Evolutionary conservation across 768 basidiomycete genomes (phyloP), one percentile per base, ranked within the genome.

Genomic region (Nidularia pulvinata): DNA sequence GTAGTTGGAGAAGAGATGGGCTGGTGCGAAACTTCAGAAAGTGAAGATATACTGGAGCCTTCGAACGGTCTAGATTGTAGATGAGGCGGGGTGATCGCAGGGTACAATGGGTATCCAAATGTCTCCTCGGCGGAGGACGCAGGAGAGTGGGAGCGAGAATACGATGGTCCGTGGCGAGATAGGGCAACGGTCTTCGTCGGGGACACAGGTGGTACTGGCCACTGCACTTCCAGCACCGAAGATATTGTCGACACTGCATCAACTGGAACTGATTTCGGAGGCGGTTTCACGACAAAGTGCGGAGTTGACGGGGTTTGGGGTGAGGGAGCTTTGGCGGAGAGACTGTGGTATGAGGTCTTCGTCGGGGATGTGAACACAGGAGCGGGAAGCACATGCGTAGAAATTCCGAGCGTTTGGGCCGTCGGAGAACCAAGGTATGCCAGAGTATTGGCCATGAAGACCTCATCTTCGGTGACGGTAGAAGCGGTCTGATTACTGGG

Each of bases 371-470:
- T 39, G 37, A 9, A 39, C 9, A 39, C 37, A 39, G 37, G 61
- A 34, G 68, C 59, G 6, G 65, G 62, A n/a, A 58, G 46, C 16
- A 64, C 14, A 14, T 74, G 67, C 11, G 69, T 50, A 0, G 60
- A 55, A 33, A 77, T 68, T 16, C 79, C 79, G 1, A 79, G 69
- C 0, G 73, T 60, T 52, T 72, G 70, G 4, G 78, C 77, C 0
- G 73, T 67, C 2, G 78, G 75, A 10, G 75, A 79, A 7, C 71
- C 69, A n/a, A 81, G 63, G 50, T 81, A 79, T 25, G 70, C 68
- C 35, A 77, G 51, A 1, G 79, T 80, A 6, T 78, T 77, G 6
- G 61, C 65, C 60, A 74, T 69, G 61, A 80, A 79, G 0, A 66
- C 67, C 6, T 69, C 67, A 51, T 39, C 37, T 39, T 80, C 77